A percentile compares a stretch with the other conserved stretches of the same genome.
Conservation (phyloP, 176 grass and related monocot species). For the sorghum (Sorghum bicolor) region DNA sequence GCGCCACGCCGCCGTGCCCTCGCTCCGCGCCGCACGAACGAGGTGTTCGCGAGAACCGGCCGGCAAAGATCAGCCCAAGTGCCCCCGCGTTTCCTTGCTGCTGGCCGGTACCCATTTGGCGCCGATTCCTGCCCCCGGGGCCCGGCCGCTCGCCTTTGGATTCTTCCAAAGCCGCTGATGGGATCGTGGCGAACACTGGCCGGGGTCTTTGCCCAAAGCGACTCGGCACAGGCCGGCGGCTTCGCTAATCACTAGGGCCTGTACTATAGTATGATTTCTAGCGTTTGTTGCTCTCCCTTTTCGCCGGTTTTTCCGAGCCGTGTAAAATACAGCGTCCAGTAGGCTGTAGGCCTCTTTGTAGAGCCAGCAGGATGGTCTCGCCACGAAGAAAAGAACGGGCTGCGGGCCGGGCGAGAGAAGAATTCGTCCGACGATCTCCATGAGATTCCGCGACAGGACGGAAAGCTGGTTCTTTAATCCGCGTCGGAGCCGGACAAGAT, state of each 20-base stretch:
- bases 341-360: conserved; percentile 39
- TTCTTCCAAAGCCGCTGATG: conserved; percentile 47
- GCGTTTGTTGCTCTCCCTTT: conserved; percentile 29
- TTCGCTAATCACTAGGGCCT: background rate
- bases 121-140: conserved; percentile 14
- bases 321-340: background rate
- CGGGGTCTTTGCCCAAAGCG: conserved; percentile 31
- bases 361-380: background rate
- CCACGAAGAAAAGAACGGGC: background rate
- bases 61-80: background rate
- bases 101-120: conserved; percentile 28
- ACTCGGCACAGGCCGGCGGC: background rate
- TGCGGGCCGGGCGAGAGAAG: background rate
- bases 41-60: background rate
- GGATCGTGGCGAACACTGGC: conserved; percentile 5
- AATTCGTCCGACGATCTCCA: conserved; percentile 2
- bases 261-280: background rate
- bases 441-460: conserved; percentile 33
- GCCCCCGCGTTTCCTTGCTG: conserved; percentile 2
- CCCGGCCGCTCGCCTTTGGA: conserved; percentile 34
- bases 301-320: conserved; percentile 17
- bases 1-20: background rate
- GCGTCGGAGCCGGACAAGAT: conserved; percentile 24
- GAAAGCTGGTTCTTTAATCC: conserved; percentile 38
- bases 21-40: background rate